Conservation (phyloP, 495 filamentous ascomycete species). For the Tuber indicum region DNA sequence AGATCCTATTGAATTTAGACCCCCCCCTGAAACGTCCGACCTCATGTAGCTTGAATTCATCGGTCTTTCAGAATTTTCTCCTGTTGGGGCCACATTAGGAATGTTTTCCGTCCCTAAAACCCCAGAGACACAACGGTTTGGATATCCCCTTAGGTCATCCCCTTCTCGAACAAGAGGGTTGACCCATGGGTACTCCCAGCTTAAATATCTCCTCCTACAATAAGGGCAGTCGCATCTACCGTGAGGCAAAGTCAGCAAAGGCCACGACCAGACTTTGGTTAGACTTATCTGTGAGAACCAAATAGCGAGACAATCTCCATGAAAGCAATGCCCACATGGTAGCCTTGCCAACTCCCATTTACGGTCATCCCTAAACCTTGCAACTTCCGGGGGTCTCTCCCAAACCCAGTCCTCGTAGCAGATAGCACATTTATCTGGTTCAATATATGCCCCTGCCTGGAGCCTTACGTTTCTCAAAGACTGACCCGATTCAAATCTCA, state of each 20-base stretch:
- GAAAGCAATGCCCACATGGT: background rate
- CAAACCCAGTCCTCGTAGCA: background rate
- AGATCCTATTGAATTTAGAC: background rate
- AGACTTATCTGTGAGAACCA: slow-evolving; percentile 1
- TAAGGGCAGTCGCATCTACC: background rate
- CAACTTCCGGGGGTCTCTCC: background rate
- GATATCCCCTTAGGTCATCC: background rate
- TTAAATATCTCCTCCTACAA: background rate
- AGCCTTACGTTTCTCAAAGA: background rate
- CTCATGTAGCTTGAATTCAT: background rate
- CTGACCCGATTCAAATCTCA: background rate
- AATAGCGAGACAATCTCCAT: background rate
- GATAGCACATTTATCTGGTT: background rate
- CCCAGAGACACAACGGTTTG: background rate
- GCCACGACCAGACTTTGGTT: background rate
- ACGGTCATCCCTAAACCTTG: background rate
- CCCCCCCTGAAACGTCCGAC: background rate
- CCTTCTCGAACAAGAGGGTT: background rate
- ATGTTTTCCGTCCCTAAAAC: background rate
- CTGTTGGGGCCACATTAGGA: background rate
- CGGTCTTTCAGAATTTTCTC: background rate
- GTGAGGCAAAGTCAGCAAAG: background rate
- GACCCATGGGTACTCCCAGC: background rate
- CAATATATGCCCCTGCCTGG: background rate
- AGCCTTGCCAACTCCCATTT: background rate